Evolutionary conservation across 768 basidiomycete genomes (phyloP), one percentile per base, ranked within the genome.

Genomic region (Russula sp.): DNA sequence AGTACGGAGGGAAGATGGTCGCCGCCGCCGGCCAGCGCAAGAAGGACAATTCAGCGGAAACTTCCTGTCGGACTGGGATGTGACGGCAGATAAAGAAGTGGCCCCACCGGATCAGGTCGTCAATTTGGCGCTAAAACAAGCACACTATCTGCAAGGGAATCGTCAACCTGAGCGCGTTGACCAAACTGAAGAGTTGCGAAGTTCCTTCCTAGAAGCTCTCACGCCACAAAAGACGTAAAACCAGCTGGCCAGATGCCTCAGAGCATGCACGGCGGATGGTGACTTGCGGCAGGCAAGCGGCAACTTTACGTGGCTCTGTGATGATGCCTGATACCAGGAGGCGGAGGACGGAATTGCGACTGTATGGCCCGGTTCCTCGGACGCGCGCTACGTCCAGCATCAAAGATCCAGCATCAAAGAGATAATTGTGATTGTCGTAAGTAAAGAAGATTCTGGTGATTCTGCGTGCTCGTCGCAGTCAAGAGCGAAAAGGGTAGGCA

Each of bases 201-300:
- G 37, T 63, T 63, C 62, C 45, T 59, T 59, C 45, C 52, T 63
- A 48, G 62, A 48, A 55, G 45, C 57, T 55, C 62, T 59, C 62
- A 63, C 57, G 62, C 62, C 62, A 63, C 52, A 40, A 20, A 55
- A 55, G 31, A 63, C 62, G 62, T 63, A 63, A 63, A 47, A 59
- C 57, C 57, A 27, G 52, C 44, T 45, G 56, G 32, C n/a, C 32
- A 22, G 45, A 35, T 32, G 40, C 27, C 47, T 11, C 55, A 42
- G n/a, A 35, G 45, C 37, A 58, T 22, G 39, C 45, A 48, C 14
- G 51, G 34, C 22, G 51, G 32, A 60, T 27, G 52, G 31, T 16
- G 22, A 48, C 42, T 14, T 52, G 50, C n/a, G 18, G 42, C 13
- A 22, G 18, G 37, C 60, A 48, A 53, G 53, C 60, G 44, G 52